Conservation (phyloP, 129 eudicot genomes). For the Artemisia tridentata region DNA sequence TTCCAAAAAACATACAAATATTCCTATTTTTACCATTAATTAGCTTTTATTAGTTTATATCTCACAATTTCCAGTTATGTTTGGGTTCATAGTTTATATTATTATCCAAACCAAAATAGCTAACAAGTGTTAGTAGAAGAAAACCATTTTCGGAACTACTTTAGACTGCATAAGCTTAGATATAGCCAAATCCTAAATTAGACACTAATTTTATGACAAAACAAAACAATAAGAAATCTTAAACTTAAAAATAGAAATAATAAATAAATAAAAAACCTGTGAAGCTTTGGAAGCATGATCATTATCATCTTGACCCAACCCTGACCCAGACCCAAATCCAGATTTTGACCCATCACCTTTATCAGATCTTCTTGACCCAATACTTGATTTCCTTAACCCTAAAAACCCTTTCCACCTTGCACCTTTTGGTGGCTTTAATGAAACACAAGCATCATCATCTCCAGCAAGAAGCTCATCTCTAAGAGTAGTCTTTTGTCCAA, state of each 20-base stretch:
- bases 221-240: not conserved
- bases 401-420: conserved; percentile 77
- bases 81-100: no score
- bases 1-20: no score
- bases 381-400: conserved; percentile 69
- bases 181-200: no score
- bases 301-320: conserved; percentile 23
- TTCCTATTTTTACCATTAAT: no score
- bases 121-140: no score
- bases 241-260: not conserved
- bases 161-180: no score
- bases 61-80: no score
- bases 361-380: conserved; percentile 64
- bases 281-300: conserved; percentile 29
- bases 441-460: conserved; percentile 41
- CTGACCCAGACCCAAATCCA: conserved; percentile 17
- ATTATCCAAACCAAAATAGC: no score
- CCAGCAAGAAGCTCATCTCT: conserved; percentile 74
- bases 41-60: no score
- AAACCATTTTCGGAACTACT: no score
- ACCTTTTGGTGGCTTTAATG: conserved; percentile 63
- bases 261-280: conserved; percentile 32
- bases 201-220: not conserved
- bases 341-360: conserved; percentile 32
- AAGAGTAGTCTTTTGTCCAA: conserved; percentile 43